Conservation (phyloP, 2,329 filamentous ascomycete genomes). For the Colletotrichum paranaense region DNA sequence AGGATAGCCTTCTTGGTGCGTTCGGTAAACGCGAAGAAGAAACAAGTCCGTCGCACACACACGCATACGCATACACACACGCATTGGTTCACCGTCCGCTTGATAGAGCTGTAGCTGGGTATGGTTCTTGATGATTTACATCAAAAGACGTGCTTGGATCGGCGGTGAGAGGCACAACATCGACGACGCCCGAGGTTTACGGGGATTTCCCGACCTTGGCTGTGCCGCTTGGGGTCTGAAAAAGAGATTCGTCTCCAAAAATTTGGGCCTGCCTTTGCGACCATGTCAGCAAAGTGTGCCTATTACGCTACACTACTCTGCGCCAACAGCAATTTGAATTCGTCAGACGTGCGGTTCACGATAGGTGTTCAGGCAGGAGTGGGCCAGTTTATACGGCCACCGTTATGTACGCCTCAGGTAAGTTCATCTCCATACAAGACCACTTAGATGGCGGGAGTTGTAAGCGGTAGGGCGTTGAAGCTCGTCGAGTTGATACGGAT, state of each 20-base stretch:
- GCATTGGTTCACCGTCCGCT: too few relatives aligned
- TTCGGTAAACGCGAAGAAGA: too few relatives aligned
- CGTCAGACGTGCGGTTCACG: not conserved
- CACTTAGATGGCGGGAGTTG: not conserved
- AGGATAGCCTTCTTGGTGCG: too few relatives aligned
- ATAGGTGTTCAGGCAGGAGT: not conserved
- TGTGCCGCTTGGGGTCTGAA: not conserved
- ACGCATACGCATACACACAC: too few relatives aligned
- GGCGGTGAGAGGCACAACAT: not conserved
- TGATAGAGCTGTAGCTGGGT: not conserved
- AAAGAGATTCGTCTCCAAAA: not conserved
- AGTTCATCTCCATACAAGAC: not conserved
- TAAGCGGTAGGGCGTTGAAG: not conserved
- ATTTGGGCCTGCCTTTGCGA: not conserved
- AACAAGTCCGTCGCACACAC: too few relatives aligned
- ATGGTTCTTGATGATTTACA: too few relatives aligned
- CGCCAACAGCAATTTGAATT: not conserved
- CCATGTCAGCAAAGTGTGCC: not conserved
- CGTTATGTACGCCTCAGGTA: not conserved
- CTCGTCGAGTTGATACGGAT: too few relatives aligned
- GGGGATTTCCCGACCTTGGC: not conserved
- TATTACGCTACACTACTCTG: constrained; percentile 9
- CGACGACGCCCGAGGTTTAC: not conserved
- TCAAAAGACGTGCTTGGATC: not conserved
- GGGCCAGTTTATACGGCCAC: not conserved